Conservation (phyloP, 805 yeast genomes). For the Blastobotrys attinorum region DNA sequence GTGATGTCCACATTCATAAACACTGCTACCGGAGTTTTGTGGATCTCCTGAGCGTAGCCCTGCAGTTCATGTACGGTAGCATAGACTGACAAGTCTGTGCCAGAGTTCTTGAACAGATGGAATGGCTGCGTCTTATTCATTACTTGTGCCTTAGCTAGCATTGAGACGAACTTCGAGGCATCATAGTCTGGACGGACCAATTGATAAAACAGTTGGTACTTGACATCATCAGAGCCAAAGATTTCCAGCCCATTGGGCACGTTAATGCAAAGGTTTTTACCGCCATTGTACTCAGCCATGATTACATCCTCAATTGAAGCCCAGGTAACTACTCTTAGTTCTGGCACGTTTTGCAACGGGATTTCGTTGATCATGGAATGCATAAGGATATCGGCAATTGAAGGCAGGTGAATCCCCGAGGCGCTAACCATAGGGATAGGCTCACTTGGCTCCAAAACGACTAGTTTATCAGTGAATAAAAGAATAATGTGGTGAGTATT, state of each 20-base stretch:
- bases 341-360: constrained; percentile 58
- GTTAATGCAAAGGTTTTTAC: constrained; percentile 25
- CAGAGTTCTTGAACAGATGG: constrained; percentile 59
- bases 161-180: constrained; percentile 42
- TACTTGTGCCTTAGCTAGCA: constrained; percentile 60
- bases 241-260: constrained; percentile 21
- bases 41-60: constrained; percentile 27
- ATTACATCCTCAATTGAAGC: constrained; percentile 49
- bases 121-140: constrained; percentile 76
- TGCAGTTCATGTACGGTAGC: constrained; percentile 32
- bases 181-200: constrained; percentile 20
- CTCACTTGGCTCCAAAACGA: constrained; percentile 45
- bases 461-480: constrained; percentile 71
- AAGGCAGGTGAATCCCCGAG: constrained; percentile 39
- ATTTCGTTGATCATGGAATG: constrained; percentile 82
- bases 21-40: constrained; percentile 53
- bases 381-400: constrained; percentile 75
- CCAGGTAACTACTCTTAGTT: constrained; percentile 62
- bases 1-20: constrained; percentile 52
- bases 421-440: constrained; percentile 34
- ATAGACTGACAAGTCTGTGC: constrained; percentile 22
- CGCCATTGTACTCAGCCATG: constrained; percentile 38
- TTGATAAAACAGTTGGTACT: constrained; percentile 15
- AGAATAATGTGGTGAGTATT: constrained; percentile 48
- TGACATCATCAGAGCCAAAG: constrained; percentile 16